phyloP scores from a whole-genome alignment of 2,329 filamentous ascomycete species.

The Bipolaris victoriae region DNA sequence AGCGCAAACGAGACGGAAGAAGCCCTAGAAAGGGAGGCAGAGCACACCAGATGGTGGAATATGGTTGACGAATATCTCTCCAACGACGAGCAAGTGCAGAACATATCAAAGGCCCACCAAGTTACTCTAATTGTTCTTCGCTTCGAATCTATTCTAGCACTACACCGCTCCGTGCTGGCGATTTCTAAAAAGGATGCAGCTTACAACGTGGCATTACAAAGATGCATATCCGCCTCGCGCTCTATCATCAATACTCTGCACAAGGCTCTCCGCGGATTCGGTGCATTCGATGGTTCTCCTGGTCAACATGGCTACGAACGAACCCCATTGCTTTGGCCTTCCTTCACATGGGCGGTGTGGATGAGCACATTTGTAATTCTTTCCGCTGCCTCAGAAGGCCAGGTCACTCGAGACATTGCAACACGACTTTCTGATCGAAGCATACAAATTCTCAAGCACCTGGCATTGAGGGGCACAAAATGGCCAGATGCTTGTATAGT shows the following conservation, averaged over 20 bases:
- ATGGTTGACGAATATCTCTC: conserved; percentile 34
- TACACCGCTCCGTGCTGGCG: conserved; percentile 32
- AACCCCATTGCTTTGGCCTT: conserved; percentile 33
- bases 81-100: conserved; percentile 14
- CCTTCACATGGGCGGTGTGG: conserved; percentile 37
- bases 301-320: conserved; percentile 29
- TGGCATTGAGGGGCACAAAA: conserved; percentile 32
- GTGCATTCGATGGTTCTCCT: conserved; percentile 32
- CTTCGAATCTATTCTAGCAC: conserved; percentile 31
- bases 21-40: conserved; percentile 27
- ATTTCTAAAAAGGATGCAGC: conserved; percentile 27
- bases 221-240: conserved; percentile 33
- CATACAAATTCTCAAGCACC: conserved; percentile 28
- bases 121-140: conserved; percentile 32
- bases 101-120: conserved; percentile 30
- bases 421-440: conserved; percentile 24
- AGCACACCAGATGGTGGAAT: conserved; percentile 38
- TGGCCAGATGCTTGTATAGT: conserved; percentile 37
- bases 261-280: conserved; percentile 30
- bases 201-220: conserved; percentile 32
- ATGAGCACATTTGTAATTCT: conserved; percentile 35
- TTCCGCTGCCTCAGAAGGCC: conserved; percentile 28
- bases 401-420: conserved; percentile 28
- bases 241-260: conserved; percentile 34
- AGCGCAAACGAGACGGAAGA: conserved; percentile 16